phyloP scores from a whole-genome alignment of 2,329 filamentous ascomycete genomes.

The Phialemonium atrogriseum region DNA sequence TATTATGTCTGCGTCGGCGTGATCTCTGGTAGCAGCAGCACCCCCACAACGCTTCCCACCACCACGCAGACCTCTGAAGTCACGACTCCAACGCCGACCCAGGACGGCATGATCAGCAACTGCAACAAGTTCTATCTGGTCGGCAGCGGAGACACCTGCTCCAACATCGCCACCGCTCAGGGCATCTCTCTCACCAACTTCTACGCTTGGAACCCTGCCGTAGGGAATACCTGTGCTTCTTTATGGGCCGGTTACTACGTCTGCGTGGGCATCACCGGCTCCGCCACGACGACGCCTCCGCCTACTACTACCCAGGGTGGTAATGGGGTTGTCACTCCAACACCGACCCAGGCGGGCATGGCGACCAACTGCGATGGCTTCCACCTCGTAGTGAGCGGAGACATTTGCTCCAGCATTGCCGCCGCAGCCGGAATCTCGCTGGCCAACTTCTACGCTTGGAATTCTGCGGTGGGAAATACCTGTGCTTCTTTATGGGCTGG shows the following conservation, averaged over 20 bases:
- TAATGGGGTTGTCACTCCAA: not conserved
- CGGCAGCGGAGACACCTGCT: not conserved
- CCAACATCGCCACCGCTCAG: not conserved
- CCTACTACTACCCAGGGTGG: not conserved
- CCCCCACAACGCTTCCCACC: no score
- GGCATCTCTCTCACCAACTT: not conserved
- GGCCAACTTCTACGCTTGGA: constrained; percentile 1
- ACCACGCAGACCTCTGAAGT: no score
- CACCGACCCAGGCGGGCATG: not conserved
- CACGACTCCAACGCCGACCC: no score
- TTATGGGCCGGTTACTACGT: not conserved
- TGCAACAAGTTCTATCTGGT: not conserved
- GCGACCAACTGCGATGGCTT: not conserved
- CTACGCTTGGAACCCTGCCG: not conserved
- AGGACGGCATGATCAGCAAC: no score
- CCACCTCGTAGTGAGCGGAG: not conserved
- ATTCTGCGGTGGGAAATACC: not conserved
- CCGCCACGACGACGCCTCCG: not conserved
- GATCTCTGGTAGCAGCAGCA: not conserved
- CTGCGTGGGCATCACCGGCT: constrained; percentile 1
- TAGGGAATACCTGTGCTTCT: not conserved
- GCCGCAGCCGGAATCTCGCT: not conserved
- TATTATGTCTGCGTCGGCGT: constrained; percentile 3
- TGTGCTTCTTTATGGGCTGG: not conserved
- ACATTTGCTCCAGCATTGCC: not conserved